These are phyloP conservation scores for Urochloa ruziziensis DNA, from an alignment of 176 grass and related monocot genomes.

Conservation along the genomic window DNA sequence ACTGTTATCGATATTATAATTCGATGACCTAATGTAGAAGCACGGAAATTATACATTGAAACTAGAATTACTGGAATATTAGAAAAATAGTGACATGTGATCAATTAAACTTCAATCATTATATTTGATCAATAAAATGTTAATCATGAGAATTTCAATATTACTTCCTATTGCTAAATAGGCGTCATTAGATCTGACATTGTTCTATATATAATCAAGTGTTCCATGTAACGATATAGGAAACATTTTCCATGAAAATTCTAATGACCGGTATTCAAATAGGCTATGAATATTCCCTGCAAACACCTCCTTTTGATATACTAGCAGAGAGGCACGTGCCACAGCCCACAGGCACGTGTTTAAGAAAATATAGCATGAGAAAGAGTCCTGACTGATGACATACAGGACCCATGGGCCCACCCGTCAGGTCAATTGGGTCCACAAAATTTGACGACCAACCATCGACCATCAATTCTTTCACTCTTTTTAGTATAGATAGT, in stretches of 20 bases:
- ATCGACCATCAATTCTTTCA: no score
- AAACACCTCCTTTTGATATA: background rate
- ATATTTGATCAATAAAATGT: background rate
- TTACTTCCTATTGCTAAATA: background rate
- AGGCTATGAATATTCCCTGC: background rate
- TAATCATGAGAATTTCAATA: background rate
- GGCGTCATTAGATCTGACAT: background rate
- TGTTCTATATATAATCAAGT: background rate
- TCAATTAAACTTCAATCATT: constrained; percentile 1
- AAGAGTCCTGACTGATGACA: no score
- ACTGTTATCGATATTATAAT: constrained; percentile 1
- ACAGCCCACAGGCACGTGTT: no score
- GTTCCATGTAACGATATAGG: background rate
- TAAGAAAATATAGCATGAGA: no score
- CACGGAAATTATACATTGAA: constrained; percentile 20
- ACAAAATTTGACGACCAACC: no score
- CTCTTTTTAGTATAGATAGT: no score
- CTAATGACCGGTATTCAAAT: background rate
- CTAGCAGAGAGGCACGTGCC: no score
- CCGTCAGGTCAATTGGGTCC: no score
- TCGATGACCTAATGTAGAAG: constrained; percentile 6
- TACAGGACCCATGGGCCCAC: no score
- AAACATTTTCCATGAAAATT: constrained; percentile 21
- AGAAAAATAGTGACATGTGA: background rate
- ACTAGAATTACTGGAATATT: constrained; percentile 9